Evolutionary conservation across 441 rosid genomes (phyloP).

Genomic region (Gossypium gossypioides): DNA sequence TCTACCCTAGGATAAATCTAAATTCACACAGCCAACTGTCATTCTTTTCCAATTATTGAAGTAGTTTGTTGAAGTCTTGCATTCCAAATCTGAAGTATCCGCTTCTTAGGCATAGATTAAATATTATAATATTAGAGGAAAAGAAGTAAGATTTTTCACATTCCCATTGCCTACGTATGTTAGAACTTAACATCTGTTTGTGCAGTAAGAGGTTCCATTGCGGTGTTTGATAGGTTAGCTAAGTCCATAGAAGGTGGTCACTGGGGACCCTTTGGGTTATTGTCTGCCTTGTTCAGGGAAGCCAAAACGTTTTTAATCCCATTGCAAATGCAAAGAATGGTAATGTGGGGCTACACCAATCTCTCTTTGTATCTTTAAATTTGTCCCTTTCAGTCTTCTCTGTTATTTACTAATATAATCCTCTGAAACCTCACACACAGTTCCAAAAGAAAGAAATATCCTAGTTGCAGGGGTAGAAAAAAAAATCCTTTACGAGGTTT

Average conservation of each 20-base stretch:
- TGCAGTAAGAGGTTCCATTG: neutral
- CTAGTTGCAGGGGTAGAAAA: neutral
- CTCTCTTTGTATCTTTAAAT: constrained; percentile 7
- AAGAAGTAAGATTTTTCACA: neutral
- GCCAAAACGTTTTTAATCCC: constrained; percentile 11
- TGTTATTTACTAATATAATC: constrained; percentile 20
- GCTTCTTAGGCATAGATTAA: neutral
- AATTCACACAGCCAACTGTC: too few species aligned
- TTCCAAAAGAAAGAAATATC: constrained; percentile 12
- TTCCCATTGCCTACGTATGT: neutral
- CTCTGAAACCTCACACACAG: neutral
- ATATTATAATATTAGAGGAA: neutral
- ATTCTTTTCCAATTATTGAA: neutral
- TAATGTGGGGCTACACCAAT: constrained; percentile 25
- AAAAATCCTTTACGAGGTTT: neutral
- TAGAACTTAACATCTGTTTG: neutral
- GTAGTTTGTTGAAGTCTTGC: neutral
- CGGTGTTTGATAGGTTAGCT: neutral
- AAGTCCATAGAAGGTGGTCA: neutral
- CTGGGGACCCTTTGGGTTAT: neutral
- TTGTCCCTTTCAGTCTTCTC: constrained; percentile 18
- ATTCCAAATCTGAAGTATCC: neutral
- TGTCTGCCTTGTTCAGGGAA: too few species aligned
- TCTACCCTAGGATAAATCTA: too few species aligned
- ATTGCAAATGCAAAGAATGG: constrained; percentile 1